Evolutionary conservation across 345 rosid species (phyloP), one percentile per base, ranked within the genome.

Genomic region (Citrus glauca): DNA sequence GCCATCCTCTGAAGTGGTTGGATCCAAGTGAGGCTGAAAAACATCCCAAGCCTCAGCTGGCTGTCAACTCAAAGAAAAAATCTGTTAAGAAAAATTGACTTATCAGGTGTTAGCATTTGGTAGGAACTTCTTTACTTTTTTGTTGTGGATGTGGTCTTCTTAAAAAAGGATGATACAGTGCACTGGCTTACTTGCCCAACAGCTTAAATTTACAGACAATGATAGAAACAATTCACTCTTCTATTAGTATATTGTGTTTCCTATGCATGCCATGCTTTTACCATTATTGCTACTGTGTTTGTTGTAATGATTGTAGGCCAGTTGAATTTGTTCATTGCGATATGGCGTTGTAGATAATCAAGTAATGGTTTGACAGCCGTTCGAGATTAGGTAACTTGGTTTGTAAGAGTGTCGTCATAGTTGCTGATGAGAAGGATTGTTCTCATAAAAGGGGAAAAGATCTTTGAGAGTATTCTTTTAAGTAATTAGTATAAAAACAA

Each of bases 1-100:
- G 89, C 73, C 89, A 92, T 65, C 93, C 91, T 48, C 99, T 92
- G 72, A 84, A 82, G 28, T 96, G 98, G 99, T 73, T 94, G 82
- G 98, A 96, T 78, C 89, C 94, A 7, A 80, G 83, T 24, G 97
- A 90, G 72, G 96, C 89, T 0, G 98, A 92, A 78, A 92, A 92
- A 84, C 87, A 93, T 80, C 96, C 97, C 74, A 92, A 89, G 82
- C 98, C 96, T 0, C 87, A 85, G 77, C 84, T 63, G 37, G 77
- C 82, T 57, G 86, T 79, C 3, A 78, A 55, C 83, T 81, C 83
- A 16, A 95, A 93, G 90, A 93, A 90, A 87, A 93, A 87, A 78
- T 45, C 86, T 14, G 72, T 89, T 65, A 91, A 91, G 81, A 92
- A 92, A 85, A 90, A 64, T 35, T 72, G 72, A 71, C 73, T 25